These are phyloP conservation scores for Mortierella sp. DNA, from an alignment of 371 early-diverging fungal species.

Conservation along the genomic window DNA sequence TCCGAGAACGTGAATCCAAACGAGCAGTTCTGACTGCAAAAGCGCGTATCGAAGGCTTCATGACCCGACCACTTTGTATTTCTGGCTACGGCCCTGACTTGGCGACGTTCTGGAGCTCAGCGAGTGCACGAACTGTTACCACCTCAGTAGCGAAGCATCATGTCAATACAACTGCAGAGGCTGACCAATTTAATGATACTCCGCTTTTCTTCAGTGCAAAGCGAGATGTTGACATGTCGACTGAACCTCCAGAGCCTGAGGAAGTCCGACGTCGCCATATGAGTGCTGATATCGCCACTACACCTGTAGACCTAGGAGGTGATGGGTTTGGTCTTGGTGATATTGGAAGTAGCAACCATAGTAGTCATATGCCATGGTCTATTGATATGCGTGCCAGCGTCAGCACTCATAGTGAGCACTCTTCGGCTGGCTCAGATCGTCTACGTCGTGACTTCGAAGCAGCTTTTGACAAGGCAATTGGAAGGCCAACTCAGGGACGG, in stretches of 20 bases:
- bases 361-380: constrained; percentile 35
- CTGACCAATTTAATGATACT: not conserved
- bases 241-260: constrained; percentile 21
- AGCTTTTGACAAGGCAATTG: constrained; percentile 17
- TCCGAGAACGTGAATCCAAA: constrained; percentile 15
- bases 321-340: constrained; percentile 4
- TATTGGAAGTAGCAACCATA: not conserved
- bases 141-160: not conserved
- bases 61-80: constrained; percentile 17
- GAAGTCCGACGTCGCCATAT: constrained; percentile 32
- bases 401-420: constrained; percentile 25
- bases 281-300: constrained; percentile 5
- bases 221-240: not conserved
- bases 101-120: constrained; percentile 28
- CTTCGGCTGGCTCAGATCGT: constrained; percentile 21
- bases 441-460: constrained; percentile 30
- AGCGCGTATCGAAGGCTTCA: constrained; percentile 12
- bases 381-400: constrained; percentile 4
- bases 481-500: constrained; percentile 1
- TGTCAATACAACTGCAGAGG: not conserved
- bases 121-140: constrained; percentile 6
- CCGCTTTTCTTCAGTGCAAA: not conserved
- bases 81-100: constrained; percentile 23
- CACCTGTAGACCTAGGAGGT: constrained; percentile 13
- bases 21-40: not conserved